phyloP scores from a whole-genome alignment of 352 stramenopile genomes.

The Pythium aquatile region DNA sequence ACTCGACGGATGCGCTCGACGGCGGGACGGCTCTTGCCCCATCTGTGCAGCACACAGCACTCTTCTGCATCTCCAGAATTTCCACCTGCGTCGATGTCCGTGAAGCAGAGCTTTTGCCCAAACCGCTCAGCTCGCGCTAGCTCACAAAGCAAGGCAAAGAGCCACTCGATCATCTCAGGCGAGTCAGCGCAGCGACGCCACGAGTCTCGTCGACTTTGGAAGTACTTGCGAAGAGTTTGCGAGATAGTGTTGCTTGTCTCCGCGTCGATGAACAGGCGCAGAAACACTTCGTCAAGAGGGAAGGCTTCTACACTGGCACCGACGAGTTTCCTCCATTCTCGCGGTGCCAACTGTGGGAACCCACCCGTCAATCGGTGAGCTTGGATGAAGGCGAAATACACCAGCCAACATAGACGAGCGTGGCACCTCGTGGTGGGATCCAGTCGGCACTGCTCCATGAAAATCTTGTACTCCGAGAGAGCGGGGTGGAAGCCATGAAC shows the following conservation, averaged over 20 bases:
- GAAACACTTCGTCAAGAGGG: constrained; percentile 46
- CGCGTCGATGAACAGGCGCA: constrained; percentile 73
- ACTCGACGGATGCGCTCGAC: constrained; percentile 53
- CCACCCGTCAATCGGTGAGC: constrained; percentile 36
- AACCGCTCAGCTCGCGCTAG: constrained; percentile 49
- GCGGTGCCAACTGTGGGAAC: constrained; percentile 45
- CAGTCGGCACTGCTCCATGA: constrained; percentile 6
- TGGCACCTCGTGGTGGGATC: neutral
- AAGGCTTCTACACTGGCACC: constrained; percentile 36
- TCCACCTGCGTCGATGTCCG: neutral
- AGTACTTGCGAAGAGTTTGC: constrained; percentile 66
- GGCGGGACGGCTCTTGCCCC: constrained; percentile 51
- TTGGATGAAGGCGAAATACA: constrained; percentile 67
- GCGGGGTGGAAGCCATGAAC: constrained; percentile 50
- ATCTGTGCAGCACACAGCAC: constrained; percentile 75
- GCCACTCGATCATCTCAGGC: constrained; percentile 61
- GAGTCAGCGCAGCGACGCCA: constrained; percentile 64
- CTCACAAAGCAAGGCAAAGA: constrained; percentile 74
- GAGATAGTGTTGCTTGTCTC: constrained; percentile 73
- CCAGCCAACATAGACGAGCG: constrained; percentile 17
- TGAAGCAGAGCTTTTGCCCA: constrained; percentile 2
- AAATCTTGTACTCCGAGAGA: constrained; percentile 40
- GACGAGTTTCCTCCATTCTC: constrained; percentile 49
- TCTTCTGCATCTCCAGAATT: neutral
- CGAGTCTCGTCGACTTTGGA: constrained; percentile 38